Conservation (phyloP, 2,329 filamentous ascomycete species). For the Neurospora sp. region DNA sequence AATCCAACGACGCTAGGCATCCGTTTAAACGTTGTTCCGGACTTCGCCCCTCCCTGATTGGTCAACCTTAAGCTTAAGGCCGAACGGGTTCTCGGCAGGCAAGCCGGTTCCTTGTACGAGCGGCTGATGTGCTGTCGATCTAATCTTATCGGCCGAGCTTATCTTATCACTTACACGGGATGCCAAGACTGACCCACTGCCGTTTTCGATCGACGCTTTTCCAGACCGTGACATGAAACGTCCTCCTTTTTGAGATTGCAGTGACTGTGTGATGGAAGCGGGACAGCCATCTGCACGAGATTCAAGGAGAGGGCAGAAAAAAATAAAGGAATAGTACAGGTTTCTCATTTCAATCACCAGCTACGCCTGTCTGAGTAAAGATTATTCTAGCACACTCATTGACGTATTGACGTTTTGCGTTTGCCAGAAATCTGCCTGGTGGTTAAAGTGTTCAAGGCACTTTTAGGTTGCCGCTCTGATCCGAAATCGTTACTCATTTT, state of each 20-base stretch:
- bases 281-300: not conserved
- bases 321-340: not conserved
- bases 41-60: not conserved
- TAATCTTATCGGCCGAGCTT: not conserved
- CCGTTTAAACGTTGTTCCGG: not conserved
- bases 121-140: not conserved
- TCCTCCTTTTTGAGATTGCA: not conserved
- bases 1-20: conserved; percentile 26
- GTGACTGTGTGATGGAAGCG: not conserved
- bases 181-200: not conserved
- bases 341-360: not conserved
- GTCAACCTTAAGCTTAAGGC: not conserved
- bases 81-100: not conserved
- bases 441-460: not conserved
- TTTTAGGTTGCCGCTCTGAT: not conserved
- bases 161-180: conserved; percentile 5
- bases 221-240: not conserved
- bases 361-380: not conserved
- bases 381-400: not conserved
- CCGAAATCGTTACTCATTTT: not conserved
- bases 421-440: not conserved
- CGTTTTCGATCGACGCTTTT: not conserved
- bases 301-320: not conserved
- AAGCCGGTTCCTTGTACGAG: not conserved
- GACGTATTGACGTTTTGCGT: not conserved